These are phyloP conservation scores for Ophiostoma piceae DNA, from an alignment of 2,329 filamentous ascomycete genomes.

Conservation along the genomic window DNA sequence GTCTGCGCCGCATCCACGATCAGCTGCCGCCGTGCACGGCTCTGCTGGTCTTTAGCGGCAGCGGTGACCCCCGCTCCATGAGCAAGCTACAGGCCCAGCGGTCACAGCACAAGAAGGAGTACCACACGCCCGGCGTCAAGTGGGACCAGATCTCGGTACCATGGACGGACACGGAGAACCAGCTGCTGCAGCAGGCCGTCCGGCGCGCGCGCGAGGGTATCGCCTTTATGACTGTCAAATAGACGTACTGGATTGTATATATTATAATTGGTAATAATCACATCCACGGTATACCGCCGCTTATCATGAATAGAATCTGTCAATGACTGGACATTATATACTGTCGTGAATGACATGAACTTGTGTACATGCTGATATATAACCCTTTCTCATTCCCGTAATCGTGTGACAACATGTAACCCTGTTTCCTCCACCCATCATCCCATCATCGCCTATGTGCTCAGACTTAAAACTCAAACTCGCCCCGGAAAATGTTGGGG, in stretches of 20 bases:
- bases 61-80: constrained; percentile 64
- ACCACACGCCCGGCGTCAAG: constrained; percentile 56
- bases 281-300: not conserved
- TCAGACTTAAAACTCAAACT: constrained; percentile 71
- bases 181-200: constrained; percentile 55
- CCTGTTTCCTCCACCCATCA: not conserved
- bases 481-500: constrained; percentile 77
- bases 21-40: constrained; percentile 60
- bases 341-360: not conserved
- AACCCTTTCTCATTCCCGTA: not conserved
- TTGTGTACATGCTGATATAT: not conserved
- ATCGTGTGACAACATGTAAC: not conserved
- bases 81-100: constrained; percentile 56
- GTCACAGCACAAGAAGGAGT: constrained; percentile 57
- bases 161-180: constrained; percentile 63
- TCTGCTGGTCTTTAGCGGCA: constrained; percentile 60
- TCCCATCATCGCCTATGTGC: constrained; percentile 35
- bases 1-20: constrained; percentile 52
- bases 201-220: constrained; percentile 56
- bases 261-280: not conserved
- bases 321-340: not conserved
- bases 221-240: constrained; percentile 60
- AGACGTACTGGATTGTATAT: not conserved
- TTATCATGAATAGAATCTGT: not conserved
- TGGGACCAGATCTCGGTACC: constrained; percentile 63